A percentile compares a stretch with the other conserved stretches of the same genome.
Conservation (phyloP, 176 grass and related monocot genomes). For the Bolboschoenus planiculmis region DNA sequence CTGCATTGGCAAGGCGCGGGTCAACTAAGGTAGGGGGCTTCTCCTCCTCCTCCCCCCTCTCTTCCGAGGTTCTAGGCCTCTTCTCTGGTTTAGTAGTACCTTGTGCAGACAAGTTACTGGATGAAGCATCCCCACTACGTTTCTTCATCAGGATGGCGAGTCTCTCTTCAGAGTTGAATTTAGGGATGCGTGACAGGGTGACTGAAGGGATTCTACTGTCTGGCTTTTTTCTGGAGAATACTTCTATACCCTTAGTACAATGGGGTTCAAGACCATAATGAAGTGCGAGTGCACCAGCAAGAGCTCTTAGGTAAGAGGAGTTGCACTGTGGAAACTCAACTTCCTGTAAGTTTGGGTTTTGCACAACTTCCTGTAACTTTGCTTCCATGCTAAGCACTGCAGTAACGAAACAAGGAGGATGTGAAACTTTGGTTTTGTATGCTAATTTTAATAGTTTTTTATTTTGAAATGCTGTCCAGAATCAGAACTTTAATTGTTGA, state of each 20-base stretch:
- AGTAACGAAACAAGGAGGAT: not conserved
- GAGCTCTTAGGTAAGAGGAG: constrained; percentile 25
- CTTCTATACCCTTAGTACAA: constrained; percentile 20
- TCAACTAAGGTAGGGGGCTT: not conserved
- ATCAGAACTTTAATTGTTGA: not conserved
- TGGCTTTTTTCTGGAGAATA: constrained; percentile 30
- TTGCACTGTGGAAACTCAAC: constrained; percentile 33
- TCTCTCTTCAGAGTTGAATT: constrained; percentile 2
- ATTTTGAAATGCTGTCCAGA: not conserved
- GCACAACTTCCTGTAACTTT: constrained; percentile 35
- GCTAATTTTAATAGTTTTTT: not conserved
- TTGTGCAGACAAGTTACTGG: not conserved
- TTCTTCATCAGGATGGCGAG: constrained; percentile 12
- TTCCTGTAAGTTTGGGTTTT: constrained; percentile 31
- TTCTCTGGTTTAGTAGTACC: not conserved
- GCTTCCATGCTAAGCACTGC: constrained; percentile 38
- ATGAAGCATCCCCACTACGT: not conserved
- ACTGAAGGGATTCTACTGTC: constrained; percentile 22
- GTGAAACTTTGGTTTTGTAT: not conserved
- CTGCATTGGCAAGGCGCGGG: not conserved
- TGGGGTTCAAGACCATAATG: constrained; percentile 33
- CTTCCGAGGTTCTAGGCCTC: not conserved
- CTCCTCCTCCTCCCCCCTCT: not conserved
- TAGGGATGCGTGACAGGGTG: constrained; percentile 26
- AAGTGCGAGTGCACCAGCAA: constrained; percentile 29